Conservation (phyloP, 768 basidiomycete genomes). For the Symmetrospora coprosmae region DNA sequence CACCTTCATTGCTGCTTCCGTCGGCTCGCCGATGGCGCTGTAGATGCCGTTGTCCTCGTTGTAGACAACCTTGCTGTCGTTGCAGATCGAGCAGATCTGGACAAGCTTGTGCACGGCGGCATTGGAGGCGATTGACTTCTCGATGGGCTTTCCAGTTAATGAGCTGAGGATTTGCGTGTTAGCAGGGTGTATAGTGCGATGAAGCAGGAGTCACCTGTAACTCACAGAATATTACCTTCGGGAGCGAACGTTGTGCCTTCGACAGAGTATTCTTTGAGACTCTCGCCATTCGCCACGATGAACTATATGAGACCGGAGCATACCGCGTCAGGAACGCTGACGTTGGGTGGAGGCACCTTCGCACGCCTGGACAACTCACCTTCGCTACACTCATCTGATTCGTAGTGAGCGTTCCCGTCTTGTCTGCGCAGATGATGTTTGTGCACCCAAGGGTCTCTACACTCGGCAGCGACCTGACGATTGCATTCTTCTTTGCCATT, state of each 20-base stretch:
- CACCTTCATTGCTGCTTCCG: conserved; percentile 89
- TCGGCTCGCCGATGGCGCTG: conserved; percentile 82
- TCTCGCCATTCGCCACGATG: conserved; percentile 50
- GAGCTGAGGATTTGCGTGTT: too few relatives aligned
- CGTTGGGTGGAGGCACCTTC: background rate
- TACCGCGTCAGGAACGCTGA: background rate
- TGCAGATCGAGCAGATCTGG: conserved; percentile 84
- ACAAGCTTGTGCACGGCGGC: conserved; percentile 45
- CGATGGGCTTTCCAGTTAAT: conserved; percentile 42
- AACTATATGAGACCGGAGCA: conserved; percentile 49
- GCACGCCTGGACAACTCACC: conserved; percentile 31
- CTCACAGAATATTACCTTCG: conserved; percentile 50
- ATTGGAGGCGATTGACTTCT: conserved; percentile 42
- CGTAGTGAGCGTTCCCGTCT: conserved; percentile 54
- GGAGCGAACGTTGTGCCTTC: conserved; percentile 90
- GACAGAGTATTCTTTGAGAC: conserved; percentile 56
- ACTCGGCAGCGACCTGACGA: conserved; percentile 86
- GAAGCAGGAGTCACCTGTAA: too few relatives aligned
- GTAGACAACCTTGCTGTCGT: conserved; percentile 82
- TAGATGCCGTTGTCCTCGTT: conserved; percentile 66
- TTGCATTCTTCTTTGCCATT: conserved; percentile 98
- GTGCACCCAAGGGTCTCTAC: conserved; percentile 97
- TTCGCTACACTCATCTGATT: conserved; percentile 79
- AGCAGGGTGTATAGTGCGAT: too few relatives aligned
- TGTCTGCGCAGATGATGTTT: conserved; percentile 97